These are phyloP conservation scores for Calocybe gambosa DNA, from an alignment of 1,284 basidiomycete species.

Conservation along the genomic window DNA sequence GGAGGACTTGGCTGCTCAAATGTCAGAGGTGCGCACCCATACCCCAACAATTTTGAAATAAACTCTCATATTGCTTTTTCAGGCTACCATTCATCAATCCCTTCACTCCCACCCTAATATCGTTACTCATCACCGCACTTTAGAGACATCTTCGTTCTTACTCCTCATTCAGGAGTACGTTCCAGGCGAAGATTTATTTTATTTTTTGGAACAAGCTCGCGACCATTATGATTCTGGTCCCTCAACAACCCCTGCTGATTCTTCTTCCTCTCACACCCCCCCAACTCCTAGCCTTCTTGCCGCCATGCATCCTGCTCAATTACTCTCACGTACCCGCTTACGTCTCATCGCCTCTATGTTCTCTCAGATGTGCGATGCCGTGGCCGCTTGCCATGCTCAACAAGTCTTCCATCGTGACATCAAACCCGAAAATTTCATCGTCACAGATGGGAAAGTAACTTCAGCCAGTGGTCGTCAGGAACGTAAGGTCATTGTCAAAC, in stretches of 20 bases:
- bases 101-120: constrained; percentile 91
- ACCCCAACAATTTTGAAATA: too few relatives aligned
- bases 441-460: constrained; percentile 72
- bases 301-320: constrained; percentile 75
- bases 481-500: constrained; percentile 82
- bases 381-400: constrained; percentile 91
- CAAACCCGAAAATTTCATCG: constrained; percentile 96
- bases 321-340: constrained; percentile 83
- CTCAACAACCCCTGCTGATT: constrained; percentile 31
- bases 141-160: constrained; percentile 48
- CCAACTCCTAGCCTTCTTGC: constrained; percentile 92
- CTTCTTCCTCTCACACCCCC: constrained; percentile 68
- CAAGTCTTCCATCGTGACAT: constrained; percentile 96
- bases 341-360: constrained; percentile 97
- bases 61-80: constrained; percentile 11
- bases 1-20: constrained; percentile 80
- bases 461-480: constrained; percentile 52
- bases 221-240: constrained; percentile 68
- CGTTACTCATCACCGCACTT: constrained; percentile 89
- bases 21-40: constrained; percentile 66
- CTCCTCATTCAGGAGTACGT: constrained; percentile 72
- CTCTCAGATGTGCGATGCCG: constrained; percentile 94
- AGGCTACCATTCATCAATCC: constrained; percentile 93
- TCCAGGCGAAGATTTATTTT: constrained; percentile 94
- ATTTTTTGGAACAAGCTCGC: constrained; percentile 92